phyloP scores from a whole-genome alignment of 768 basidiomycete genomes.

The Pulveroboletus frians region DNA sequence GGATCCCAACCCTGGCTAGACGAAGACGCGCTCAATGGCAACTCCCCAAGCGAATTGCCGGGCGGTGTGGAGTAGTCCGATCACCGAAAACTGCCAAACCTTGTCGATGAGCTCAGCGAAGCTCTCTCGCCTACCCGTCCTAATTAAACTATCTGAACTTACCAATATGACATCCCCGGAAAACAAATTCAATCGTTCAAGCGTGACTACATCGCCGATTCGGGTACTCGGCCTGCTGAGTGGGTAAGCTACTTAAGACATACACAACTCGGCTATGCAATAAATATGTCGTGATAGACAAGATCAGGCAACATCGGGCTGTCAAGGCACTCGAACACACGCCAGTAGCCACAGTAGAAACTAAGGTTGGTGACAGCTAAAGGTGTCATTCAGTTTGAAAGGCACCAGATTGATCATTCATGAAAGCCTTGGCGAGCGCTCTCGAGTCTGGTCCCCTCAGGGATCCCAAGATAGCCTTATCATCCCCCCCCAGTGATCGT shows the following conservation, averaged over 20 bases:
- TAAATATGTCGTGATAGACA: slow-evolving; percentile 4
- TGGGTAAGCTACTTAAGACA: slow-evolving; percentile 9
- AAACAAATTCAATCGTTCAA: slow-evolving; percentile 7
- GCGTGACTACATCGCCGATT: slow-evolving; percentile 7
- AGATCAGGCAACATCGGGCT: slow-evolving; percentile 13
- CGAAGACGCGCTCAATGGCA: slow-evolving; percentile 9
- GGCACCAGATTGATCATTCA: slow-evolving; percentile 21
- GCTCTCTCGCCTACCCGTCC: slow-evolving; percentile 8
- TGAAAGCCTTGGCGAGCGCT: slow-evolving; percentile 16
- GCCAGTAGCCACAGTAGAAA: neutral
- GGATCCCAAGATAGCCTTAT: slow-evolving; percentile 29
- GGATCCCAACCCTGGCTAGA: slow-evolving; percentile 25
- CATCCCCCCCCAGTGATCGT: slow-evolving; percentile 14
- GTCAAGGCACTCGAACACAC: slow-evolving; percentile 19
- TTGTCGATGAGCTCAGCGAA: slow-evolving; percentile 30
- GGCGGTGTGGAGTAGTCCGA: slow-evolving; percentile 22
- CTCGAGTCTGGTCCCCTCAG: slow-evolving; percentile 25
- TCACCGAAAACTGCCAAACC: slow-evolving; percentile 23
- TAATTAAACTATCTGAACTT: slow-evolving; percentile 25
- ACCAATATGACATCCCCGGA: slow-evolving; percentile 7
- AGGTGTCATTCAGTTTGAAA: slow-evolving; percentile 12
- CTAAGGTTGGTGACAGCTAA: slow-evolving; percentile 2
- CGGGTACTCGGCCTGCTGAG: slow-evolving; percentile 3
- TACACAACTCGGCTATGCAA: slow-evolving; percentile 6
- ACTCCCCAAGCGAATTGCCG: slow-evolving; percentile 25